Base-by-base conservation (phyloP, 139 green algal species). In the Diplosphaera chodatii region DNA sequence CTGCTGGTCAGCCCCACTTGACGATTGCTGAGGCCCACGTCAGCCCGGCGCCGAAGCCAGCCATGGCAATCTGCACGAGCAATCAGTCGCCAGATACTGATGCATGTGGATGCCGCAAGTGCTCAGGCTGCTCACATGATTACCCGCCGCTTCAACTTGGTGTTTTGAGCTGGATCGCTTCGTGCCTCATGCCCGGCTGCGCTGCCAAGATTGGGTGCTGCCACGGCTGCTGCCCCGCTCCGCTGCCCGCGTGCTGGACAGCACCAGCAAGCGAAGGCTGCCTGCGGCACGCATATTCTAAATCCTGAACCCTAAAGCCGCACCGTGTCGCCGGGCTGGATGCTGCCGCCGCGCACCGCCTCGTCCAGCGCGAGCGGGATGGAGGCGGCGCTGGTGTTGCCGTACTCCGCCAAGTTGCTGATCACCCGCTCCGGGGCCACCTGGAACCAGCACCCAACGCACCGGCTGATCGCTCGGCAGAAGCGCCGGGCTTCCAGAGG, bases 321-420 rank as follows among this genome's bases (percentile, higher is more conserved):
- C 13, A 66, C 27, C 22, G 21, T 31, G 33, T 66, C 32, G 0
- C 88, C 89, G 0, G 62, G 33, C 73, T 93, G 83, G 64, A 96
- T 92, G 63, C 78, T 81, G 23, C 89, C 91, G 1, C 32, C 70
- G 0, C 90, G 79, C 37, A 99, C 94, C 5, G 92, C 93, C 77
- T 98, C 95, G 69, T 97, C 91, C 15, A 99, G 83, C 3, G 89
- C 95, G 13, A 99, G 78, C 0, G 95, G 95, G 41, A 99, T 97
- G 71, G 90, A 97, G 30, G 88, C 95, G 0, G 95, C 95, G 22
- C 77, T 91, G 41, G 95, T 99, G 88, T 99, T 99, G 78, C 95
- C 95, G 72, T 98, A 99, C 78, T 96, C 83, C 3, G 79, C 73
- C 18, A 97, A 78, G 69, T 97, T 96, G 67, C 76, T 87, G 1